Evolutionary conservation across 2,329 filamentous ascomycete genomes (phyloP), one percentile per base, ranked within the genome.

Genomic region (Venturia aucupariae): DNA sequence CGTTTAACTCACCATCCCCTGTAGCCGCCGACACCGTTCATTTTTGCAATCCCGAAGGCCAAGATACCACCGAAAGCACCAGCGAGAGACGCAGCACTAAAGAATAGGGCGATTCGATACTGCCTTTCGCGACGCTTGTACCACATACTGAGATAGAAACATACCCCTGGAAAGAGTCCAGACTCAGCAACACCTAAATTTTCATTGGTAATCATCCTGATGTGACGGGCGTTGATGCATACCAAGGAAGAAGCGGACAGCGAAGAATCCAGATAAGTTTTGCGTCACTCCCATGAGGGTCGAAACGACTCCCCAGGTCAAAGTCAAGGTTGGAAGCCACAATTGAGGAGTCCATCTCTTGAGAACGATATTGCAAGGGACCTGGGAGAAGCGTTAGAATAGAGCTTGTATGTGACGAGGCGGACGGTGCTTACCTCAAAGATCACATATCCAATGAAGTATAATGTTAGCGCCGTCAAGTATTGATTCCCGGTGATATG

Each of bases 341-440:
- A 86, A 76, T 64, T 78, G 80, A 0, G 85, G 84, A 0, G 83
- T 85, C 7, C 84, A 74, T 61, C 81, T 84, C 69, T 87, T 88
- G 61, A 88, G 75, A 11, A 88, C 77, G 0, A 88, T 75, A 68
- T 88, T 88, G 67, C 82, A 84, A 2, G 86, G 86, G 10, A 88
- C 44, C 46, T 55, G 38, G 27, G 19, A 57, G 17, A 35, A 8
- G 27, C 10, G 30, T 39, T 42, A 57, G 10, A 27, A 1, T 3
- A 5, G n/a, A 11, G 11, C 5, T n/a, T 6, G 15, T 17, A 24
- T n/a, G 1, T 38, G 5, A 38, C 2, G 86, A 86, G 17, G 19
- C 22, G 24, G 32, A 51, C 17, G 44, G 73, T 7, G 68, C 60
- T 69, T 8, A 88, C 55, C 67, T 81, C 79, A 65, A 81, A 77